Evolutionary conservation across 495 filamentous ascomycete genomes (phyloP).

Genomic region (Antarctomyces pellizariae): DNA sequence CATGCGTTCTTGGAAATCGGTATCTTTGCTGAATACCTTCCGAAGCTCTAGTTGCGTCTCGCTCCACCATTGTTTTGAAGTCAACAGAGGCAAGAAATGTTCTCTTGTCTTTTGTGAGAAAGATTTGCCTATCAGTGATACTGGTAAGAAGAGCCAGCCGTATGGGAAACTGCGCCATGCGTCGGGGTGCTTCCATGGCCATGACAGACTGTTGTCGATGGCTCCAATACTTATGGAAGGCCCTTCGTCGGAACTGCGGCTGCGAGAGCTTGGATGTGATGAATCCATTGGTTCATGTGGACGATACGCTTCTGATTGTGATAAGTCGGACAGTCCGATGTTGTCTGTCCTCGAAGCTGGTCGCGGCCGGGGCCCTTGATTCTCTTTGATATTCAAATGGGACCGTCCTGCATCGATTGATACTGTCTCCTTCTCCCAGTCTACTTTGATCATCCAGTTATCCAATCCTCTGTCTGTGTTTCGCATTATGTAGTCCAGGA

Average conservation of each 20-base stretch:
- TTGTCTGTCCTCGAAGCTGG: slow-evolving; percentile 28
- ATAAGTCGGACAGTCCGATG: slow-evolving; percentile 15
- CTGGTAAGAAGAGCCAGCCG: slow-evolving; percentile 93
- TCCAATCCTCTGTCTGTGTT: slow-evolving; percentile 94
- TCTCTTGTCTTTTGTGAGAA: slow-evolving; percentile 82
- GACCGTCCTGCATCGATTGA: slow-evolving; percentile 69
- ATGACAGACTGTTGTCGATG: slow-evolving; percentile 93
- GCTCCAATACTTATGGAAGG: slow-evolving; percentile 62
- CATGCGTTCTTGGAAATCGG: slow-evolving; percentile 96
- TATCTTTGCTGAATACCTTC: slow-evolving; percentile 66
- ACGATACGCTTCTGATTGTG: slow-evolving; percentile 43
- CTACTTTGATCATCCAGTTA: slow-evolving; percentile 99
- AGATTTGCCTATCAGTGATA: slow-evolving; percentile 85
- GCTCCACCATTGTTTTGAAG: slow-evolving; percentile 89
- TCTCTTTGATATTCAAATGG: slow-evolving; percentile 32
- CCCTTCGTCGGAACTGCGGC: slow-evolving; percentile 33
- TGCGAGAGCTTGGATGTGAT: too few species aligned
- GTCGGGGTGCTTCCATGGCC: slow-evolving; percentile 98
- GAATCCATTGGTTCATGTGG: slow-evolving; percentile 71
- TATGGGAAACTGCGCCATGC: slow-evolving; percentile 85
- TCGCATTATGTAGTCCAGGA: slow-evolving; percentile 97
- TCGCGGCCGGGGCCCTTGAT: slow-evolving; percentile 30
- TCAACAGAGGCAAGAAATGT: slow-evolving; percentile 83
- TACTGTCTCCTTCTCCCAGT: slow-evolving; percentile 58
- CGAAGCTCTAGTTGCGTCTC: slow-evolving; percentile 76